Conservation (phyloP, 192 early-diverging fungal genomes). For the Umbelopsis vinacea region DNA sequence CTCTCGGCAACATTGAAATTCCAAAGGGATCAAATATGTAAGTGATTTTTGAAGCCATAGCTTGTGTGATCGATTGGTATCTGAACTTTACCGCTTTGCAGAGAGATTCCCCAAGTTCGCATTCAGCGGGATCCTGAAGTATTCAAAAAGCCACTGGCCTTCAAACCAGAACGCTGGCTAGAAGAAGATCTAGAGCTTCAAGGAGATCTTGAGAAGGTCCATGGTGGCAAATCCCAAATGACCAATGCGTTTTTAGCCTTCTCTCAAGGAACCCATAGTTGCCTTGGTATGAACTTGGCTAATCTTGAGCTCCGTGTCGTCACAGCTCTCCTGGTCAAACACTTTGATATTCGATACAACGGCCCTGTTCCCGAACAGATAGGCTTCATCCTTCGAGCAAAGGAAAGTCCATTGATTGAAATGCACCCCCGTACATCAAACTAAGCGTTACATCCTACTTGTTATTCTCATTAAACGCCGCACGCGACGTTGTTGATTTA, state of each 20-base stretch:
- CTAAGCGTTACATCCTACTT: not conserved
- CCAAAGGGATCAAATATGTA: constrained; percentile 42
- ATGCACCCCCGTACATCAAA: not conserved
- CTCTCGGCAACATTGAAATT: constrained; percentile 36
- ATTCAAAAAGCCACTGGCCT: constrained; percentile 16
- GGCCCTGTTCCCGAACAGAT: not conserved
- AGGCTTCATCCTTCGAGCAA: not conserved
- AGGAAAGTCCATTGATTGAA: not conserved
- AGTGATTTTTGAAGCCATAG: not conserved
- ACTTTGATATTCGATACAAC: constrained; percentile 8
- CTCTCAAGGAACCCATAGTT: constrained; percentile 20
- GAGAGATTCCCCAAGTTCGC: not conserved
- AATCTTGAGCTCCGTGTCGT: constrained; percentile 16
- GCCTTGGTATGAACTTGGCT: constrained; percentile 18
- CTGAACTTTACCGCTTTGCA: not conserved
- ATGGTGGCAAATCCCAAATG: not conserved
- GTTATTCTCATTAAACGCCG: not conserved
- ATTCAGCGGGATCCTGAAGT: not conserved
- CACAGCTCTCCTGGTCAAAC: constrained; percentile 1
- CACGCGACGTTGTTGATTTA: not conserved
- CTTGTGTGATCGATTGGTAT: not conserved
- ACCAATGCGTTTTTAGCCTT: constrained; percentile 5
- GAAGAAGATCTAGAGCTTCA: not conserved
- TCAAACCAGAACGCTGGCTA: constrained; percentile 21
- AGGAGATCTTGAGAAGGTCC: not conserved